Percentiles rank a stretch among this genome's conserved stretches.
These are phyloP conservation scores for Brassica rapa DNA, from an alignment of 345 rosid species.

Conservation along the genomic window DNA sequence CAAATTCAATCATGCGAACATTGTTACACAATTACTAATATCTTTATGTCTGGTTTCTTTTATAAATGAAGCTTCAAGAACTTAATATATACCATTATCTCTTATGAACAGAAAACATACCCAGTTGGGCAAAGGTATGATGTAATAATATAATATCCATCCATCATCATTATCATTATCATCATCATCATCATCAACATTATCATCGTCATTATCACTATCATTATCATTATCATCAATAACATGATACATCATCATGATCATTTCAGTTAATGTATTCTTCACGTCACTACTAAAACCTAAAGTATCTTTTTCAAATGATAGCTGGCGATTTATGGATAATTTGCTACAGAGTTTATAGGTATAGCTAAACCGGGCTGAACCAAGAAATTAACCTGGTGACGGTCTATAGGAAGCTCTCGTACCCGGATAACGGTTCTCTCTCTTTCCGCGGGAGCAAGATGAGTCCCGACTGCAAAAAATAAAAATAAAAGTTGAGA, in stretches of 20 bases:
- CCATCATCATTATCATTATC: not conserved
- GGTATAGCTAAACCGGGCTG: not conserved
- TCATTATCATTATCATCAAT: not conserved
- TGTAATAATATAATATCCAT: not conserved
- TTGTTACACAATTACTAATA: not conserved
- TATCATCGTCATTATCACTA: not conserved
- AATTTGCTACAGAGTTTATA: not conserved
- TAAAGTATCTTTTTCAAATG: not conserved
- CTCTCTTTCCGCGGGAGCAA: no score
- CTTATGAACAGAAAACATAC: not conserved
- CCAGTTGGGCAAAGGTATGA: not conserved
- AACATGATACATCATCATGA: not conserved
- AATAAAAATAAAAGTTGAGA: no score
- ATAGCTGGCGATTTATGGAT: not conserved
- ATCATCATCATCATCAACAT: not conserved
- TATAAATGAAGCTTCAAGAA: not conserved
- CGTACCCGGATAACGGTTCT: no score
- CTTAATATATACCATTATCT: not conserved
- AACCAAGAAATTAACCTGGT: no score
- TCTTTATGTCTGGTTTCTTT: not conserved
- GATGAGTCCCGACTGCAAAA: no score
- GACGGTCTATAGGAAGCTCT: no score
- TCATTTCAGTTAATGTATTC: constrained; percentile 1
- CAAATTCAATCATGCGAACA: not conserved
- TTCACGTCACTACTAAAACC: constrained; percentile 10